Evolutionary conservation across 2,329 filamentous ascomycete species (phyloP), one percentile per base, ranked within the genome.

Genomic region (Bipolaris oryzae): DNA sequence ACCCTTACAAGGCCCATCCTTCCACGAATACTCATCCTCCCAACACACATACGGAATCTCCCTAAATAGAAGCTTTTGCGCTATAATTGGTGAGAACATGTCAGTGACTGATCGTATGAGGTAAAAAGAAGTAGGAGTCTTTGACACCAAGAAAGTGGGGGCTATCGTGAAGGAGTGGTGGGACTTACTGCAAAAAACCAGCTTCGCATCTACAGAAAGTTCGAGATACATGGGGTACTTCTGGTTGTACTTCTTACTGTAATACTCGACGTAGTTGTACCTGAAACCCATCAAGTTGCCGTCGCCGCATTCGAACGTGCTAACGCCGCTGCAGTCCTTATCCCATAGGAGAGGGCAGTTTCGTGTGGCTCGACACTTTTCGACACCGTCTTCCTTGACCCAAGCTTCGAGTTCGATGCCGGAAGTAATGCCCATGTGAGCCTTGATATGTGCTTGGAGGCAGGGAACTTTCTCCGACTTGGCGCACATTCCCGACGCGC

Each of bases 401-500:
- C 31, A 37, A 9, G 46, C 46, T 49, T 49, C 46, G 15, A 39
- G 34, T 20, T 49, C 46, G 20, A 49, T 39, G 11, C 46, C 46
- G 34, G 46, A 49, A 38, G 34, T 49, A 21, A 49, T 18, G 34
- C 46, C 46, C 34, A 49, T 38, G 31, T 49, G 46, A 18, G 46
- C 46, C n/a, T 28, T 49, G 7, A 49, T 39, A 16, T 38, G 34
- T 21, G 46, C 46, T 49, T 49, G 20, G 16, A 49, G 34, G 34
- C 46, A 49, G 39, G 46, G 46, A 20, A 49, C 46, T 13, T 49
- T 28, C 34, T 49, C 46, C 1, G 46, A 16, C 16, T 49, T 39
- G 34, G 46, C 46, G 34, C 46, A 49, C 46, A 49, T 39, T 15
- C 46, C 46, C 21, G 46, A 38, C 15, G 46, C 46, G 34, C 46